Evolutionary conservation across 345 rosid species (phyloP), one percentile per base, ranked within the genome.

Genomic region (Nasturtium officinale): DNA sequence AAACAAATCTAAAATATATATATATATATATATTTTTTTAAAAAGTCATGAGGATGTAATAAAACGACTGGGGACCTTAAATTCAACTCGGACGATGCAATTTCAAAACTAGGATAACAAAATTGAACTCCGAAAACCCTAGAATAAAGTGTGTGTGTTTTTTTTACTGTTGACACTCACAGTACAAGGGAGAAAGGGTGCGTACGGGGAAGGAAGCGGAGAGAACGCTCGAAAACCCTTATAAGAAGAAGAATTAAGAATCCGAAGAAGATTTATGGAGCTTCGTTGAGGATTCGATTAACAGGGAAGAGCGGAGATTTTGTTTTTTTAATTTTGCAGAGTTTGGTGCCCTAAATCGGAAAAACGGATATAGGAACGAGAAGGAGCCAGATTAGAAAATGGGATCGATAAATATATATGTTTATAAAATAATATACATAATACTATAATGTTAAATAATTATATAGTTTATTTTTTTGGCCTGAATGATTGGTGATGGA

Each of bases 301-400:
- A 13, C 20, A 9, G 33, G 38, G 21, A 40, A 64, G 53, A 48
- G 66, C 42, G 20, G 30, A 70, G 67, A 77, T 77, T 64, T 64
- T 26, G 62, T 42, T 57, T 59, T 57, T 59, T 42, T 46, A 0
- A 2, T n/a, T 2, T 56, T 13, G 33, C 32, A 52, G 16, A 32
- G 48, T 9, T 76, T 47, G 55, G 69, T 65, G 76, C 80, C 80
- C 80, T 77, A 77, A 77, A 77, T 71, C 77, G 73, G 16, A 35
- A 45, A 23, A 64, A 53, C 43, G 60, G 76, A 64, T 56, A 64
- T 48, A 13, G 70, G 23, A 61, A 47, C 17, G 47, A 64, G 40
- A 43, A 57, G 16, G 28, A 65, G 66, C 50, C 32, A 65, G 73
- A 71, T 71, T 67, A 55, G 57, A 72, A 57, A 56, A 29, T 26